Percentiles rank a stretch among this genome's conserved stretches.
Conservation (phyloP, 1,139 yeast species). For the Meyerozyma sp. region DNA sequence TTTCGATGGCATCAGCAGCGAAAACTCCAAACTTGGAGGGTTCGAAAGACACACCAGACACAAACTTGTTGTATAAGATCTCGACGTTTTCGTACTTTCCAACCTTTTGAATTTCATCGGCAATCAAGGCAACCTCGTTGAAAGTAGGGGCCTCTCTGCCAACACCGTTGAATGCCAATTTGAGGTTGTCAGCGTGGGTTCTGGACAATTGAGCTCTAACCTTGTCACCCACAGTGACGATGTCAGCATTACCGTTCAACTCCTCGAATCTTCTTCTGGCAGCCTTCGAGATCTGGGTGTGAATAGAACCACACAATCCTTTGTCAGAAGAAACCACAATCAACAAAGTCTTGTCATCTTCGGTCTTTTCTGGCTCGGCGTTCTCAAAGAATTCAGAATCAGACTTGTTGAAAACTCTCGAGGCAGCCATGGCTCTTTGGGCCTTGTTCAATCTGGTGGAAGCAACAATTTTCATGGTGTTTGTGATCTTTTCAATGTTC, state of each 20-base stretch:
- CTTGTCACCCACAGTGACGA: slow-evolving; percentile 92
- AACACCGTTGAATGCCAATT: slow-evolving; percentile 78
- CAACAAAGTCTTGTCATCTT: slow-evolving; percentile 59
- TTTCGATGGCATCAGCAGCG: slow-evolving; percentile 68
- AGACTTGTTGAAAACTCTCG: slow-evolving; percentile 79
- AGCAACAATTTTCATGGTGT: slow-evolving; percentile 99
- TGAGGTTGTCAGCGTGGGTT: slow-evolving; percentile 66
- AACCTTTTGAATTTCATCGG: slow-evolving; percentile 73
- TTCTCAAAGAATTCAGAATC: slow-evolving; percentile 75
- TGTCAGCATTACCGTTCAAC: slow-evolving; percentile 65
- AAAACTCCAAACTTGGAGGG: slow-evolving; percentile 68
- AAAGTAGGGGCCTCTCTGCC: slow-evolving; percentile 98
- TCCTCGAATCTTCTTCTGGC: slow-evolving; percentile 63
- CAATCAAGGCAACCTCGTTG: slow-evolving; percentile 80
- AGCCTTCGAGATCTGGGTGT: slow-evolving; percentile 87
- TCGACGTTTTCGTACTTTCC: slow-evolving; percentile 74
- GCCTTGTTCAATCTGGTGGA: slow-evolving; percentile 96
- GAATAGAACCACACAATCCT: slow-evolving; percentile 98
- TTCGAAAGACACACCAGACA: slow-evolving; percentile 85
- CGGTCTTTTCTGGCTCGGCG: slow-evolving; percentile 67
- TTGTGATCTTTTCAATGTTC: slow-evolving; percentile 98
- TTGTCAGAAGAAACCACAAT: slow-evolving; percentile 93
- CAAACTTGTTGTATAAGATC: slow-evolving; percentile 82
- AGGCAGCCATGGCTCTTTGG: slow-evolving; percentile 87
- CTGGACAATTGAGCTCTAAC: slow-evolving; percentile 83